phyloP scores from a whole-genome alignment of 2,329 filamentous ascomycete species.

The Verticillium klebahnii region DNA sequence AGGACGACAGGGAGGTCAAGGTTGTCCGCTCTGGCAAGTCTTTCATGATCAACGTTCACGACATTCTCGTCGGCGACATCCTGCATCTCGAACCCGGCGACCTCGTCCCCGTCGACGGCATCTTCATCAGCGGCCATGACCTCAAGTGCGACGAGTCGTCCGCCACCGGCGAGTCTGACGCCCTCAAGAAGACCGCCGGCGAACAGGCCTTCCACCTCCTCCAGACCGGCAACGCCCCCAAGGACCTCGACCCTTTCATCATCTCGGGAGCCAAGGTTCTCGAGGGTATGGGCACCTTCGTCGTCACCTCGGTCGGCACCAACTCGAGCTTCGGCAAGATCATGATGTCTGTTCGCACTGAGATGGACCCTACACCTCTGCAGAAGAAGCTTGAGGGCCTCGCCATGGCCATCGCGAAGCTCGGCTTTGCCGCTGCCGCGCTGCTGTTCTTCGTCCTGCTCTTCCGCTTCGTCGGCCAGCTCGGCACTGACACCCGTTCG shows the following conservation, averaged over 20 bases:
- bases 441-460: constrained; percentile 73
- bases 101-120: constrained; percentile 65
- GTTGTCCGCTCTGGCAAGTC: constrained; percentile 63
- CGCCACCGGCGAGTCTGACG: constrained; percentile 69
- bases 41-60: constrained; percentile 58
- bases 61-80: constrained; percentile 66
- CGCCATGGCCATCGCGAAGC: constrained; percentile 37
- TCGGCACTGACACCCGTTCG: constrained; percentile 44
- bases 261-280: constrained; percentile 51
- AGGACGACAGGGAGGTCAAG: constrained; percentile 61
- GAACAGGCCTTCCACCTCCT: constrained; percentile 54
- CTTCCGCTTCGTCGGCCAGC: constrained; percentile 67
- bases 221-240: constrained; percentile 34
- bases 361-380: constrained; percentile 47
- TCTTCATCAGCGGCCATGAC: constrained; percentile 53
- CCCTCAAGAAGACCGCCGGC: constrained; percentile 61
- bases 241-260: constrained; percentile 61
- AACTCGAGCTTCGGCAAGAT: constrained; percentile 51
- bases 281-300: constrained; percentile 48
- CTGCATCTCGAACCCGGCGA: constrained; percentile 67
- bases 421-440: constrained; percentile 61
- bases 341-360: constrained; percentile 49
- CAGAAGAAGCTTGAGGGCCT: constrained; percentile 47
- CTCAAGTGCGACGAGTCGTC: constrained; percentile 68
- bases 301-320: constrained; percentile 51